These are phyloP conservation scores for Millerozyma acaciae DNA, from an alignment of 805 yeast genomes.

Conservation along the genomic window DNA sequence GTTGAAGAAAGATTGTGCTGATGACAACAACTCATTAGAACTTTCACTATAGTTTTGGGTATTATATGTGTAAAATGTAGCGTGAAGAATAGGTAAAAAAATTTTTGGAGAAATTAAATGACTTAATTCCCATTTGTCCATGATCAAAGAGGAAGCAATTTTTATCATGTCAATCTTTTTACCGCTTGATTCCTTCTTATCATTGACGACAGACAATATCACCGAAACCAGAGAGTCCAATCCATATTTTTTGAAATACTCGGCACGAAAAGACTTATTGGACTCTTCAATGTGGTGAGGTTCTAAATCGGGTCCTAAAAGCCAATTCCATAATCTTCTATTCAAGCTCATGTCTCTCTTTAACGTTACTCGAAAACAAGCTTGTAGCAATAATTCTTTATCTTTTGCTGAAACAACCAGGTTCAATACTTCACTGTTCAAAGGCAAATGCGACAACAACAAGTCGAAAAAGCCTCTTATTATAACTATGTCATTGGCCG, in stretches of 20 bases:
- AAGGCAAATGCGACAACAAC: conserved; percentile 60
- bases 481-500: conserved; percentile 55
- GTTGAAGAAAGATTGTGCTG: conserved; percentile 74
- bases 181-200: conserved; percentile 10
- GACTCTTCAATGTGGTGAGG: conserved; percentile 7
- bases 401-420: conserved; percentile 48
- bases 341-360: conserved; percentile 92
- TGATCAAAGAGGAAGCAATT: conserved; percentile 60
- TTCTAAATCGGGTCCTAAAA: conserved; percentile 69
- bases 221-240: conserved; percentile 48
- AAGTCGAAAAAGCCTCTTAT: conserved; percentile 88
- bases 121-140: conserved; percentile 96
- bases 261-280: conserved; percentile 29
- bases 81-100: conserved; percentile 59
- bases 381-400: conserved; percentile 52
- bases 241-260: conserved; percentile 62
- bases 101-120: conserved; percentile 65
- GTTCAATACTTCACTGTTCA: conserved; percentile 57
- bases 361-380: conserved; percentile 65
- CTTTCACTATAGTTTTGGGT: conserved; percentile 11
- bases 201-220: conserved; percentile 43
- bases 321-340: conserved; percentile 90
- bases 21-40: conserved; percentile 44
- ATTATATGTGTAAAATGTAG: conserved; percentile 29
- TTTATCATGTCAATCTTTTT: conserved; percentile 51